phyloP scores from a whole-genome alignment of 1,284 basidiomycete species.

The Marasmius tenuissimus region DNA sequence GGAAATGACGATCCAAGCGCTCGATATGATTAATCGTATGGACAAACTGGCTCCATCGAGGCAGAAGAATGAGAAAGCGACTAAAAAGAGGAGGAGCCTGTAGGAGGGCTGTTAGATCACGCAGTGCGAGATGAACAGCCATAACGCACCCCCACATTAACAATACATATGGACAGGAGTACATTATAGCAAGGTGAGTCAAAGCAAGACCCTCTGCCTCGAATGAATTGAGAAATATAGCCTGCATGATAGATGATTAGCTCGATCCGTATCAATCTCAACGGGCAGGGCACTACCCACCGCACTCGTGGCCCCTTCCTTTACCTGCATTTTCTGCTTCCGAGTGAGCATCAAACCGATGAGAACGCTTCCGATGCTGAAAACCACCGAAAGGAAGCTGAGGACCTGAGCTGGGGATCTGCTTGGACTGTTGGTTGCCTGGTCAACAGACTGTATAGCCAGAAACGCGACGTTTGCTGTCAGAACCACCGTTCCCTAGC shows the following conservation, averaged over 20 bases:
- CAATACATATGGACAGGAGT: constrained; percentile 2
- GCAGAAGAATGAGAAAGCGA: constrained; percentile 6
- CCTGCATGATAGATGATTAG: background rate
- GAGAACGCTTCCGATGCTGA: constrained; percentile 35
- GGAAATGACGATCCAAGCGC: background rate
- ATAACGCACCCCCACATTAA: constrained; percentile 11
- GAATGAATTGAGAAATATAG: constrained; percentile 2
- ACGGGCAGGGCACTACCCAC: constrained; percentile 18
- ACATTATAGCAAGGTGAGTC: constrained; percentile 11
- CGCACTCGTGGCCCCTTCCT: constrained; percentile 28
- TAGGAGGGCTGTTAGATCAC: too few species aligned
- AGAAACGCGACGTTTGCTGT: constrained; percentile 41
- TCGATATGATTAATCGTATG: background rate
- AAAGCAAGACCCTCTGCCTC: background rate
- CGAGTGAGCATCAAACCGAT: constrained; percentile 37
- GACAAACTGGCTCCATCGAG: background rate
- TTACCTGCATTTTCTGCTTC: constrained; percentile 35
- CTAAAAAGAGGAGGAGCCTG: constrained; percentile 6
- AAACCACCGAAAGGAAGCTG: constrained; percentile 38
- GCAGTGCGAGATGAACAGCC: too few species aligned
- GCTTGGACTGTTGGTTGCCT: constrained; percentile 16
- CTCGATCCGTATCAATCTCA: too few species aligned
- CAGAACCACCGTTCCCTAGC: constrained; percentile 38
- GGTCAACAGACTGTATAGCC: constrained; percentile 33
- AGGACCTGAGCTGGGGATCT: constrained; percentile 32